Percentiles rank a stretch among this genome's conserved stretches.
phyloP scores from a whole-genome alignment of 139 green algal species.

The Ettlia oleoabundans region DNA sequence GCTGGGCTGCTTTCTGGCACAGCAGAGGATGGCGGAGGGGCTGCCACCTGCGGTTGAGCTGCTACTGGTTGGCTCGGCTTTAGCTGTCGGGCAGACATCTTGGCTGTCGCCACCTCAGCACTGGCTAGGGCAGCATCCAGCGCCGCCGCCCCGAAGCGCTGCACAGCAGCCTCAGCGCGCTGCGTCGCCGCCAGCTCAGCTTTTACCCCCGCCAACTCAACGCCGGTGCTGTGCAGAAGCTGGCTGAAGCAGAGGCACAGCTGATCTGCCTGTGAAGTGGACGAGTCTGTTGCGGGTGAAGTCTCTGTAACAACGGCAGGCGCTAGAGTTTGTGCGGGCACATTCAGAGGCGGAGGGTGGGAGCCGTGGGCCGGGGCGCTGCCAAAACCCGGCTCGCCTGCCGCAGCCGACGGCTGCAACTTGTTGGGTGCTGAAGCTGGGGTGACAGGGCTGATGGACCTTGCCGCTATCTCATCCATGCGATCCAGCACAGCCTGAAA shows the following conservation, averaged over 20 bases:
- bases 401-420: background rate
- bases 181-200: background rate
- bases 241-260: conserved; percentile 1
- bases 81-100: background rate
- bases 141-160: background rate
- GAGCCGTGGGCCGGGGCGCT: too few relatives aligned
- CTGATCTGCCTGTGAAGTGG: background rate
- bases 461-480: conserved; percentile 23
- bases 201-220: background rate
- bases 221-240: conserved; percentile 5
- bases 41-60: too few relatives aligned
- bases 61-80: too few relatives aligned
- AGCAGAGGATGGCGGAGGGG: too few relatives aligned
- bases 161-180: background rate
- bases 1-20: too few relatives aligned
- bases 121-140: background rate
- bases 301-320: background rate
- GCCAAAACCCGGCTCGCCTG: too few relatives aligned
- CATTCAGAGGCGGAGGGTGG: too few relatives aligned
- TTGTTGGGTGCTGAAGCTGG: too few relatives aligned
- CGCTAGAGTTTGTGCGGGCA: too few relatives aligned
- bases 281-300: too few relatives aligned
- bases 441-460: too few relatives aligned
- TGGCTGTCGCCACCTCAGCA: background rate
- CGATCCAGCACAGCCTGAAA: conserved; percentile 23